These are phyloP conservation scores for Globisporangium middletonii DNA, from an alignment of 352 stramenopile species.

Conservation along the genomic window DNA sequence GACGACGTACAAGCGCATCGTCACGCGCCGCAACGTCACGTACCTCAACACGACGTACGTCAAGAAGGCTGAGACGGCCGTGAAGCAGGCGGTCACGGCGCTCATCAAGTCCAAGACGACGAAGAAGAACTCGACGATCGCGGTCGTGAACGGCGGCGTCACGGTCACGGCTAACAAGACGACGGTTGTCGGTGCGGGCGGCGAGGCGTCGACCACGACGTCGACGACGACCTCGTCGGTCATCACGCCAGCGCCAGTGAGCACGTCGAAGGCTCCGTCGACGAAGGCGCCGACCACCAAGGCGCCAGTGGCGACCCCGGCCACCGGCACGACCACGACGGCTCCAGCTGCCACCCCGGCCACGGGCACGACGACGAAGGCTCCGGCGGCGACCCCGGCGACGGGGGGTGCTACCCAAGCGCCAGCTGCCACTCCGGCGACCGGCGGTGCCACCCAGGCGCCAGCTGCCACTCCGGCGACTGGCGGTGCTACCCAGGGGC, in stretches of 20 bases:
- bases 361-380: not conserved
- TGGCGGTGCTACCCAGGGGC: not conserved
- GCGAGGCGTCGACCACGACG: conserved; percentile 10
- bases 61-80: conserved; percentile 16
- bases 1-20: conserved; percentile 21
- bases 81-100: conserved; percentile 10
- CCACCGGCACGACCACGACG: not conserved
- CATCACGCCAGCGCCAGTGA: conserved; percentile 8
- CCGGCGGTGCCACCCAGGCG: too few relatives aligned
- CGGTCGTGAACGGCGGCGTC: conserved; percentile 6
- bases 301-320: conserved; percentile 4
- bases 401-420: not conserved
- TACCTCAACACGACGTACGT: conserved; percentile 25
- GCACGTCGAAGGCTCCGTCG: conserved; percentile 3
- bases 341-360: conserved; percentile 5
- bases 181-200: conserved; percentile 1
- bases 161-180: conserved; percentile 15
- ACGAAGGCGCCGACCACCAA: not conserved
- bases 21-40: conserved; percentile 15
- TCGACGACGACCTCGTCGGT: conserved; percentile 8
- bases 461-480: not conserved
- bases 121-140: conserved; percentile 10
- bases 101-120: conserved; percentile 5
- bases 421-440: not conserved
- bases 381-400: conserved; percentile 7